phyloP scores from a whole-genome alignment of 306 rosid species.

The Quercus parvula region DNA sequence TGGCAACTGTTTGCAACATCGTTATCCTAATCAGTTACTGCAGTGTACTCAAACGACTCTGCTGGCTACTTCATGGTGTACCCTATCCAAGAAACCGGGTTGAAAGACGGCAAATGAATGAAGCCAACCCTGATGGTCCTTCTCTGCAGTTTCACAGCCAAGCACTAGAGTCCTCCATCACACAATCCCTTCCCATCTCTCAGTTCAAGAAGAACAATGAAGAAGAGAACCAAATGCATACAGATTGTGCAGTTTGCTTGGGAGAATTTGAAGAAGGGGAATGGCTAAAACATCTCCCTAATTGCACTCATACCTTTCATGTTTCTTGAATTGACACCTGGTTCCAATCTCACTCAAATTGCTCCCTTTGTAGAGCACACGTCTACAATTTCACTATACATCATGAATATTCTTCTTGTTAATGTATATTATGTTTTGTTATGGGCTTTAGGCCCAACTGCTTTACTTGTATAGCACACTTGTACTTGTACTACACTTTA shows the following conservation, averaged over 20 bases:
- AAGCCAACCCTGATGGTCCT: conserved; percentile 12
- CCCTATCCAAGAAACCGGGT: no score
- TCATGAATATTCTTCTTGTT: conserved; percentile 1
- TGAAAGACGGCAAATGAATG: conserved; percentile 6
- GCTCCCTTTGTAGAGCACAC: conserved; percentile 54
- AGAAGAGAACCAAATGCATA: conserved; percentile 6
- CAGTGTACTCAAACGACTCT: conserved; percentile 1
- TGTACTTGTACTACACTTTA: no score
- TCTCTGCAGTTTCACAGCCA: conserved; percentile 32
- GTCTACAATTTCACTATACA: conserved; percentile 1
- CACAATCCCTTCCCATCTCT: conserved; percentile 27
- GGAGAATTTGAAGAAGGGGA: conserved; percentile 65
- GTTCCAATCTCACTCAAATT: conserved; percentile 45
- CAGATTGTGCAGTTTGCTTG: conserved; percentile 52
- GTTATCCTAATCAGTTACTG: no score
- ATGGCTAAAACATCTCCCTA: conserved; percentile 40
- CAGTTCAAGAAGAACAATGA: conserved; percentile 39
- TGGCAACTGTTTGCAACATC: no score
- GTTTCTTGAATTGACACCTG: conserved; percentile 52
- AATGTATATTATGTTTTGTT: no score
- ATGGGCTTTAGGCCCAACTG: no score
- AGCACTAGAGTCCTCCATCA: conserved; percentile 30
- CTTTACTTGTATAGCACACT: no score
- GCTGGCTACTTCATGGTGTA: background rate
- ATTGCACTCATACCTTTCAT: conserved; percentile 46